Conservation (phyloP, 306 rosid genomes). For the Prunus salicina region DNA sequence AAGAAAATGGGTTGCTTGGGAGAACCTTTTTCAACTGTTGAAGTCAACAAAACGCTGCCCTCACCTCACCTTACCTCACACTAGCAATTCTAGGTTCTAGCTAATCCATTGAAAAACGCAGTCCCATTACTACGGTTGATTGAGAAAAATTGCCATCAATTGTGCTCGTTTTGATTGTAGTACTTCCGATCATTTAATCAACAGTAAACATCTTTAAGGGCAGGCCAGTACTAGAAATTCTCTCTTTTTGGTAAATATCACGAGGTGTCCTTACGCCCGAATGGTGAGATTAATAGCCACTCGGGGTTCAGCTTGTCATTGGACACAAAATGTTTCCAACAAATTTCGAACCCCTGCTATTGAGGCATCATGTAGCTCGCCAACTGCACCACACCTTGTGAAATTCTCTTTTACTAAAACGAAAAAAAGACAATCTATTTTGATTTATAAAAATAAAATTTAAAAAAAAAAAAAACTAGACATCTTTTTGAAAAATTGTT, state of each 20-base stretch:
- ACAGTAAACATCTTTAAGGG: neutral
- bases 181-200: neutral
- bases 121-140: neutral
- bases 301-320: rapidly evolving
- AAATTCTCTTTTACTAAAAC: too few relatives aligned
- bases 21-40: neutral
- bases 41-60: slow-evolving; percentile 15
- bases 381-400: too few relatives aligned
- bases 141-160: neutral
- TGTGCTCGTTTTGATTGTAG: neutral
- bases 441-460: too few relatives aligned
- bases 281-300: too few relatives aligned
- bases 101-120: neutral
- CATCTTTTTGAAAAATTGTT: too few relatives aligned
- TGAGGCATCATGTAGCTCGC: too few relatives aligned
- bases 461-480: too few relatives aligned
- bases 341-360: too few relatives aligned
- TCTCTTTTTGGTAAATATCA: too few relatives aligned
- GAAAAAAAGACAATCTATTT: too few relatives aligned
- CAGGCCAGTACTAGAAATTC: too few relatives aligned
- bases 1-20: neutral
- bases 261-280: rapidly evolving
- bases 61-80: neutral
- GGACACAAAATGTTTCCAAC: too few relatives aligned
- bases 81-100: neutral